Evolutionary conservation across 768 basidiomycete species (phyloP).

Genomic region (Fistulinella prunicolor): DNA sequence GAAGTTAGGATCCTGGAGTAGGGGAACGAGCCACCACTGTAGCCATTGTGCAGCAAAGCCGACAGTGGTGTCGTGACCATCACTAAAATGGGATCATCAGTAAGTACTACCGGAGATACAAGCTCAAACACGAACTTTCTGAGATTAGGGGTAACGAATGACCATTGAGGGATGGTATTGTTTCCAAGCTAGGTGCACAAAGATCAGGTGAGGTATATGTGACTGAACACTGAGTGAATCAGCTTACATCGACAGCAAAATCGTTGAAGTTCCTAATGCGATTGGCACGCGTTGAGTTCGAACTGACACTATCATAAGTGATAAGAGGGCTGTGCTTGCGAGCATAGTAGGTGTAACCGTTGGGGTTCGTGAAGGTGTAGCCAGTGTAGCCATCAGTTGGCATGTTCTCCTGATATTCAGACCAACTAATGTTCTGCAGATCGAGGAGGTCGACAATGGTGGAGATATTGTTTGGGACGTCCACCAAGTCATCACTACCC

Average conservation of each 20-base stretch:
- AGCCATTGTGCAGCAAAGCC: constrained; percentile 47
- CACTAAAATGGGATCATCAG: constrained; percentile 34
- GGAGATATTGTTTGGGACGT: constrained; percentile 46
- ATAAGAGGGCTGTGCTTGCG: constrained; percentile 55
- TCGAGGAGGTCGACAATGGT: constrained; percentile 60
- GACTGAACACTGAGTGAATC: neutral
- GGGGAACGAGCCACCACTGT: constrained; percentile 47
- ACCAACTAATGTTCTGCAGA: constrained; percentile 56
- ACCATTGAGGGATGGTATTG: constrained; percentile 52
- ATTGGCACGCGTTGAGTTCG: constrained; percentile 36
- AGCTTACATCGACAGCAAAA: constrained; percentile 49
- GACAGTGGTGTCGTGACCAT: constrained; percentile 57
- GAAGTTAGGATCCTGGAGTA: constrained; percentile 49
- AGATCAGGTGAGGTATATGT: neutral
- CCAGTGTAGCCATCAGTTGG: constrained; percentile 46
- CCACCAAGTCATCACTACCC: constrained; percentile 37
- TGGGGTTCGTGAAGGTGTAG: constrained; percentile 31
- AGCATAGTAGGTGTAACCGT: constrained; percentile 45
- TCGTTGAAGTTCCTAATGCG: constrained; percentile 60
- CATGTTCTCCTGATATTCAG: constrained; percentile 57
- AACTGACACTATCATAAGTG: constrained; percentile 48
- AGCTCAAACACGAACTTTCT: constrained; percentile 15
- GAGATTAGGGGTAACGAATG: constrained; percentile 60
- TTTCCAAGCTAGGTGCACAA: constrained; percentile 32
- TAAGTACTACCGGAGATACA: neutral